Evolutionary conservation across 2,329 filamentous ascomycete species (phyloP).

Genomic region (Colletotrichum salicis): DNA sequence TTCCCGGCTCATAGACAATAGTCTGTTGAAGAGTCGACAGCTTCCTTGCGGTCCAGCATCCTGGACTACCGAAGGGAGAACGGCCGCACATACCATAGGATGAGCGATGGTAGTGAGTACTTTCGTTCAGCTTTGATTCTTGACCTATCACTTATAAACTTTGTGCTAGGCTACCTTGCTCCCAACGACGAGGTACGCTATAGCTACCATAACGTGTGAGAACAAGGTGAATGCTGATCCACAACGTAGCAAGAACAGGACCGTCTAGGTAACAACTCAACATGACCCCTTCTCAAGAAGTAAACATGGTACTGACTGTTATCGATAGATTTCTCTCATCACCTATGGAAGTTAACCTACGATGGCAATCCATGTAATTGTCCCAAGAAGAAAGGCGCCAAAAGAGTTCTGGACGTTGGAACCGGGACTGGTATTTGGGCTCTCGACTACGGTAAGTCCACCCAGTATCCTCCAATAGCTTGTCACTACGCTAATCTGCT

Average conservation of each 20-base stretch:
- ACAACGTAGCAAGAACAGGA: conserved; percentile 4
- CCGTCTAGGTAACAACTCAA: neutral
- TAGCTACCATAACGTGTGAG: neutral
- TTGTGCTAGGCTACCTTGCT: no score
- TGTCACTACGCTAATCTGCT: no score
- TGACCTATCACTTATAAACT: no score
- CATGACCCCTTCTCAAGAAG: no score
- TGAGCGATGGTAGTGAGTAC: conserved; percentile 21
- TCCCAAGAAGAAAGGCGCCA: conserved; percentile 12
- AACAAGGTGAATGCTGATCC: neutral
- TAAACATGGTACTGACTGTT: neutral
- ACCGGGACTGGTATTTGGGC: conserved; percentile 39
- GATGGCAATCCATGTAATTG: neutral
- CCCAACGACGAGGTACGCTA: neutral
- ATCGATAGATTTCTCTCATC: neutral
- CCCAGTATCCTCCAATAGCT: no score
- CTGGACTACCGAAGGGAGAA: conserved; percentile 24
- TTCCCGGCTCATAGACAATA: neutral
- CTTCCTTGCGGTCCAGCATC: conserved; percentile 13
- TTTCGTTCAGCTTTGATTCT: no score
- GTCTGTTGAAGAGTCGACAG: neutral
- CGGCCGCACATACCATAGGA: conserved; percentile 37
- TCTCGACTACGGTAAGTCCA: conserved; percentile 52
- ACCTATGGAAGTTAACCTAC: conserved; percentile 8
- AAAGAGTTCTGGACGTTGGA: conserved; percentile 7